These are phyloP conservation scores for Monosporascus sp. DNA, from an alignment of 2,329 filamentous ascomycete genomes.

Conservation along the genomic window DNA sequence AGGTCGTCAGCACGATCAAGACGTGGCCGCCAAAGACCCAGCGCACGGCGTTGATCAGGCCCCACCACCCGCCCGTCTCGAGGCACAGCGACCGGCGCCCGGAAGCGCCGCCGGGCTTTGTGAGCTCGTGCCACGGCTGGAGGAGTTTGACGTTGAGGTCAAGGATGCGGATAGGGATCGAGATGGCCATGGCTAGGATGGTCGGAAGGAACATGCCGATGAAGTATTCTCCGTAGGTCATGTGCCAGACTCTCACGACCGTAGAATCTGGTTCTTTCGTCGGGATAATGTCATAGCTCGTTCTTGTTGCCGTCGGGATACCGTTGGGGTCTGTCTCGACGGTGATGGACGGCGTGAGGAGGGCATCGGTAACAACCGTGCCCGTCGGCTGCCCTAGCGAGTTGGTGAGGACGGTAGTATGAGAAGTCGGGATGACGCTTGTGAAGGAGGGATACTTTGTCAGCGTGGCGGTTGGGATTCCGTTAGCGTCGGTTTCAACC, in stretches of 20 bases:
- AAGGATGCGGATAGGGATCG: slow-evolving; percentile 34
- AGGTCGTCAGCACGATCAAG: slow-evolving; percentile 20
- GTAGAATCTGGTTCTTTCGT: background rate
- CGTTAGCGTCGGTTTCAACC: slow-evolving; percentile 7
- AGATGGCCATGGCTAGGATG: slow-evolving; percentile 32
- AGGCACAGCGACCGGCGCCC: slow-evolving; percentile 27
- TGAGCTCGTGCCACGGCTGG: slow-evolving; percentile 29
- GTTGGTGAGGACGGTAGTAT: slow-evolving; percentile 12
- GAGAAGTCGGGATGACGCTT: slow-evolving; percentile 9
- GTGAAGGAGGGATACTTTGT: slow-evolving; percentile 6
- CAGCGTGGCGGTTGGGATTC: slow-evolving; percentile 4
- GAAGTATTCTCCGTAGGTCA: slow-evolving; percentile 16
- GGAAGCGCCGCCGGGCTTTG: slow-evolving; percentile 20
- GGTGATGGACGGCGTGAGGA: slow-evolving; percentile 10
- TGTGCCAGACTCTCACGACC: background rate
- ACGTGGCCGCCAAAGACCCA: slow-evolving; percentile 17
- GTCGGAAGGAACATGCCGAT: slow-evolving; percentile 34
- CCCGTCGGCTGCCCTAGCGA: slow-evolving; percentile 11
- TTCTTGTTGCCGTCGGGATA: slow-evolving; percentile 14
- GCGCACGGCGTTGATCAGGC: slow-evolving; percentile 14
- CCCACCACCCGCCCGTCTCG: slow-evolving; percentile 16
- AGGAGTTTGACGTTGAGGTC: slow-evolving; percentile 35
- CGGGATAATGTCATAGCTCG: slow-evolving; percentile 6
- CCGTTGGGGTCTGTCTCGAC: slow-evolving; percentile 12
- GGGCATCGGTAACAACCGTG: slow-evolving; percentile 11